Evolutionary conservation across 768 basidiomycete genomes (phyloP).

Genomic region (Boletus huronensis): DNA sequence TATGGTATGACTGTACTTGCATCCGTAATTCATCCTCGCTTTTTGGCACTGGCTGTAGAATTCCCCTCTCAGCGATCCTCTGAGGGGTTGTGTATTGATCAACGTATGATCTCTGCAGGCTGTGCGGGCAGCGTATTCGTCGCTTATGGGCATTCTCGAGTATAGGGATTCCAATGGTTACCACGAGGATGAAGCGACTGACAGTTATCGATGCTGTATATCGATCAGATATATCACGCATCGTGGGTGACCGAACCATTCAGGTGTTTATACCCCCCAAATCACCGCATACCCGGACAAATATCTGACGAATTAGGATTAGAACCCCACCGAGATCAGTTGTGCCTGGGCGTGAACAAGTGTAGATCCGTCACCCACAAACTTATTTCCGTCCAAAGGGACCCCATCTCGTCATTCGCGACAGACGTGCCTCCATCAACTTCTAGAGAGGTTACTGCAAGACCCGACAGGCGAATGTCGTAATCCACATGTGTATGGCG

Average conservation of each 20-base stretch:
- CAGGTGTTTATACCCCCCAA: background rate
- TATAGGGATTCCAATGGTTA: background rate
- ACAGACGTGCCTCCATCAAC: background rate
- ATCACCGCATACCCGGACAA: background rate
- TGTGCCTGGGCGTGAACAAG: background rate
- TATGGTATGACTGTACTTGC: constrained; percentile 21
- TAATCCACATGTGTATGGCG: background rate
- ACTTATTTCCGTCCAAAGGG: background rate
- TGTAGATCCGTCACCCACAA: background rate
- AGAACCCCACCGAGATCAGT: background rate
- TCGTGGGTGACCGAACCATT: background rate
- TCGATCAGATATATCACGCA: background rate
- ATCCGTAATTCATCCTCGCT: background rate
- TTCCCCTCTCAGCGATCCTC: background rate
- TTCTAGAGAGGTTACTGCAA: background rate
- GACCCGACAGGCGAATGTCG: background rate
- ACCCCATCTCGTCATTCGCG: background rate
- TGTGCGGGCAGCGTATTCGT: constrained; percentile 20
- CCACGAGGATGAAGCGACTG: background rate
- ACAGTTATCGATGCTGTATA: background rate
- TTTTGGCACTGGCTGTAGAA: constrained; percentile 10
- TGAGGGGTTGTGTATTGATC: constrained; percentile 9
- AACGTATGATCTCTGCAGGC: constrained; percentile 13
- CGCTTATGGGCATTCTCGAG: constrained; percentile 13
- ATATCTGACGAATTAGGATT: background rate